These are phyloP conservation scores for Phlebopus sp. DNA, from an alignment of 1,284 basidiomycete genomes.

Conservation along the genomic window DNA sequence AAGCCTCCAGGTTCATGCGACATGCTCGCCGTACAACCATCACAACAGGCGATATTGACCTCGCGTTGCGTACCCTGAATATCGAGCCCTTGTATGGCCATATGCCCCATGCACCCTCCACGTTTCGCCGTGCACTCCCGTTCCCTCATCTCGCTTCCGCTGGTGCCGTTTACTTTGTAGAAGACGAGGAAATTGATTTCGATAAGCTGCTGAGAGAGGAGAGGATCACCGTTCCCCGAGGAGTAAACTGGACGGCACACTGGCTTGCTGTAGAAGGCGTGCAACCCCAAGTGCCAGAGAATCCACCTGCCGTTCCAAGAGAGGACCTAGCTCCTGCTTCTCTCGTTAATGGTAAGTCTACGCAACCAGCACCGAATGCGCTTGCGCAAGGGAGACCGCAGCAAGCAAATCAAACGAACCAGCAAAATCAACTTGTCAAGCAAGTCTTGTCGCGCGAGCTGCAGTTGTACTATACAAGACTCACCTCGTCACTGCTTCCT, in stretches of 20 bases:
- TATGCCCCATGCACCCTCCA: conserved; percentile 63
- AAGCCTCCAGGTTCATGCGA: conserved; percentile 95
- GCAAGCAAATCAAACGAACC: conserved; percentile 43
- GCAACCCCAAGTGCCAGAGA: conserved; percentile 95
- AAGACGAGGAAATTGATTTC: conserved; percentile 98
- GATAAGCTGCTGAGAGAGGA: conserved; percentile 84
- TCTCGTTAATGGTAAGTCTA: conserved; percentile 36
- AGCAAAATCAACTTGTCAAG: conserved; percentile 76
- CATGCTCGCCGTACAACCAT: conserved; percentile 88
- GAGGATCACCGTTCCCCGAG: conserved; percentile 74
- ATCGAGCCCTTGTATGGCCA: conserved; percentile 91
- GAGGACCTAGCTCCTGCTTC: conserved; percentile 41
- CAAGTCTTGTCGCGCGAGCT: conserved; percentile 93
- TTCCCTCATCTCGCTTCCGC: conserved; percentile 58
- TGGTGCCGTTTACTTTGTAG: conserved; percentile 84
- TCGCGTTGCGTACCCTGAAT: conserved; percentile 90
- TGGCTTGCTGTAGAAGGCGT: conserved; percentile 99
- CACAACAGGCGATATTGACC: conserved; percentile 88
- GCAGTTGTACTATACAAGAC: conserved; percentile 91
- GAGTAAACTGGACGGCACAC: conserved; percentile 84
- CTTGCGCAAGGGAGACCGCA: conserved; percentile 38
- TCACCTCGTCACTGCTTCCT: conserved; percentile 83
- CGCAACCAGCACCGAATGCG: conserved; percentile 19
- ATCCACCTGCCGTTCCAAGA: conserved; percentile 78
- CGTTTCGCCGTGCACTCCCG: conserved; percentile 72